A percentile compares a stretch with the other conserved stretches of the same genome.
Conservation (phyloP, 371 early-diverging fungal species). For the Mortierella sp. region DNA sequence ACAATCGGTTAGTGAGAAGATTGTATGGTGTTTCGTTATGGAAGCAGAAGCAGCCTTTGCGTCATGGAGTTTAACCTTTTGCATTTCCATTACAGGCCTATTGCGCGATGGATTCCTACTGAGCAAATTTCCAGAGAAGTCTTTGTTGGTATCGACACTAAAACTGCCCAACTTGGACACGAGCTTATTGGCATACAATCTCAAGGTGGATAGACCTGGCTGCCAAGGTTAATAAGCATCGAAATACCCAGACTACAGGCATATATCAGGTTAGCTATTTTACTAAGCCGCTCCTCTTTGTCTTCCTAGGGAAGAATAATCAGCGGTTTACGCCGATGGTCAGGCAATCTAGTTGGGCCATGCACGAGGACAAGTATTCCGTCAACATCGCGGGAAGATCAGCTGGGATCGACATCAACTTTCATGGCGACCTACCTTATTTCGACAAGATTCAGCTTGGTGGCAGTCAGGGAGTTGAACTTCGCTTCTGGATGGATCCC, state of each 20-base stretch:
- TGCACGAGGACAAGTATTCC: constrained; percentile 79
- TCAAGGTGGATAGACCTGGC: constrained; percentile 55
- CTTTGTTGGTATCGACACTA: constrained; percentile 58
- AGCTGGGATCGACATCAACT: constrained; percentile 64
- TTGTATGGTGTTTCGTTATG: no score
- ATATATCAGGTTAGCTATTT: no score
- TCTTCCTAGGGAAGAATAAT: neutral
- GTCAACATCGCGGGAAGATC: constrained; percentile 54
- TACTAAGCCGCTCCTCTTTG: neutral
- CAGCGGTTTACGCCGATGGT: constrained; percentile 44
- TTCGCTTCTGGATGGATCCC: constrained; percentile 79
- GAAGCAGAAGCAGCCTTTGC: no score
- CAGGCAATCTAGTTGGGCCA: constrained; percentile 75
- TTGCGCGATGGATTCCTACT: constrained; percentile 32
- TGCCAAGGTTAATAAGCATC: constrained; percentile 55
- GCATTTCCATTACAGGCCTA: constrained; percentile 17
- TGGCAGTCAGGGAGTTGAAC: constrained; percentile 62
- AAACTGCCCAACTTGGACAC: constrained; percentile 68
- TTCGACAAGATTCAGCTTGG: constrained; percentile 50
- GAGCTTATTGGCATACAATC: constrained; percentile 67
- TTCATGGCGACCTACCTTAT: constrained; percentile 81
- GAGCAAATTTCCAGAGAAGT: constrained; percentile 14
- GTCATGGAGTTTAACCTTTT: neutral
- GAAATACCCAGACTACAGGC: no score
- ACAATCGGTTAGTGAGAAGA: constrained; percentile 48